A percentile compares a stretch with the other conserved stretches of the same genome.
phyloP scores from a whole-genome alignment of 768 basidiomycete species.

The Leucocoprinus sp. region DNA sequence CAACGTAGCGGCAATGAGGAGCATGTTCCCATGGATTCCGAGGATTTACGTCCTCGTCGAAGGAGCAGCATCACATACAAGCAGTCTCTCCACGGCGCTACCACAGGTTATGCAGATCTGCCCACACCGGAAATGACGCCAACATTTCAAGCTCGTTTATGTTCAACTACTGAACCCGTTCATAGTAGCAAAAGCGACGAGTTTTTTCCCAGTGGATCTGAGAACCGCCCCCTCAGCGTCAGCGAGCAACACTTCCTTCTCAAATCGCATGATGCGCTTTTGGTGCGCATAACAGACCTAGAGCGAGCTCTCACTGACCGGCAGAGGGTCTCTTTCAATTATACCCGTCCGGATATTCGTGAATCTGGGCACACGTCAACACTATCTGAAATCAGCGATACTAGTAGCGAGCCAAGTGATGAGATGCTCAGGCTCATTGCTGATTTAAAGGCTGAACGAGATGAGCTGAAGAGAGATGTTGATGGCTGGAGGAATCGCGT shows the following conservation, averaged over 20 bases:
- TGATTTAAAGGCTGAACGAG: slow-evolving; percentile 81
- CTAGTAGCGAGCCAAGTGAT: slow-evolving; percentile 49
- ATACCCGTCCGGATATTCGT: slow-evolving; percentile 23
- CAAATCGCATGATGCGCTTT: slow-evolving; percentile 75
- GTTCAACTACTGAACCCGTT: slow-evolving; percentile 24
- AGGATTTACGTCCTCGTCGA: slow-evolving; percentile 31
- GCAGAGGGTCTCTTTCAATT: slow-evolving; percentile 26
- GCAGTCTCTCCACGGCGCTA: slow-evolving; percentile 35
- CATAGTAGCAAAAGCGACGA: slow-evolving; percentile 32
- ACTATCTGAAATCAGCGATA: slow-evolving; percentile 35
- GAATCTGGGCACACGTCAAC: slow-evolving; percentile 46
- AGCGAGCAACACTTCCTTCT: slow-evolving; percentile 83
- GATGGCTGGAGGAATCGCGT: slow-evolving; percentile 82
- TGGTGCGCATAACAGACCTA: slow-evolving; percentile 74
- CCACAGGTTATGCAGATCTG: slow-evolving; percentile 32
- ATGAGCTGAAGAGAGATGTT: slow-evolving; percentile 81
- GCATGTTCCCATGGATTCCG: slow-evolving; percentile 20
- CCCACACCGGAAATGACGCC: slow-evolving; percentile 76
- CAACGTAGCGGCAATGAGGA: slow-evolving; percentile 22
- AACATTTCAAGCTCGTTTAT: slow-evolving; percentile 27
- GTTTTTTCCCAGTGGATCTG: slow-evolving; percentile 32
- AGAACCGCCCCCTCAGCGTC: slow-evolving; percentile 48
- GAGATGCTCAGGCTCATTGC: slow-evolving; percentile 71
- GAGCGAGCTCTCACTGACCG: slow-evolving; percentile 56
- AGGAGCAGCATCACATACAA: slow-evolving; percentile 77